Evolutionary conservation across 2,329 filamentous ascomycete species (phyloP).

Genomic region (Aspergillus brasiliensis): DNA sequence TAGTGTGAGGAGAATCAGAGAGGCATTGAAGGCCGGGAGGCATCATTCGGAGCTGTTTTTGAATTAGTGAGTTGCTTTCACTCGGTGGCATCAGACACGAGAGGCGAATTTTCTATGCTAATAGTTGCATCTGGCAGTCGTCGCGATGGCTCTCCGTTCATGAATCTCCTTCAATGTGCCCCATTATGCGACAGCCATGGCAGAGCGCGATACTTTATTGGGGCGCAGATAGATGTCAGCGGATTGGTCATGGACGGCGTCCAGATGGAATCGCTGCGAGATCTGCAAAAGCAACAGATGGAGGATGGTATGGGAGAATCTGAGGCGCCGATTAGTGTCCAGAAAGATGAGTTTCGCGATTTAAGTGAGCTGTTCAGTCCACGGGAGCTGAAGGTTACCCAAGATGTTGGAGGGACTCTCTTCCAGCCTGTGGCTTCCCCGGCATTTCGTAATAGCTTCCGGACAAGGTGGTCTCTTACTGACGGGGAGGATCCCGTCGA

Average conservation of each 20-base stretch:
- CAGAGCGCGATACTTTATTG: conserved; percentile 68
- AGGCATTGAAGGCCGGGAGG: conserved; percentile 63
- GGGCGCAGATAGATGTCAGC: conserved; percentile 72
- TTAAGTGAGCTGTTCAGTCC: conserved; percentile 71
- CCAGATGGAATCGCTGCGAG: conserved; percentile 64
- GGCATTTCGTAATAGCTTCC: no score
- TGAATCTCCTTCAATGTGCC: conserved; percentile 75
- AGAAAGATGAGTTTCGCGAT: conserved; percentile 66
- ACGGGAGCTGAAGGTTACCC: conserved; percentile 65
- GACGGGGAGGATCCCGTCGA: conserved; percentile 15
- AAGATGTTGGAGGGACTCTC: conserved; percentile 61
- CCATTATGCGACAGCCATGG: conserved; percentile 70
- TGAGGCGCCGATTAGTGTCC: background rate
- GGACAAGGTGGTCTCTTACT: conserved; percentile 16
- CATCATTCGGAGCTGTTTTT: conserved; percentile 74
- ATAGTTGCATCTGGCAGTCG: conserved; percentile 46
- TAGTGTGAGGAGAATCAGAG: conserved; percentile 63
- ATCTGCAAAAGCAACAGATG: conserved; percentile 44
- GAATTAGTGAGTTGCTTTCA: conserved; percentile 64
- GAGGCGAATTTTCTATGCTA: no score
- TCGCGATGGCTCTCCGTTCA: conserved; percentile 74
- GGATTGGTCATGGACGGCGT: conserved; percentile 67
- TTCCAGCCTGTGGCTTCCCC: conserved; percentile 25
- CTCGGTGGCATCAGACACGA: no score
- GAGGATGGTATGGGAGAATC: conserved; percentile 2